Percentiles rank a stretch among this genome's conserved stretches.
phyloP scores from a whole-genome alignment of 225 moss, liverwort and hornwort genomes.

The Polytrichum commune region DNA sequence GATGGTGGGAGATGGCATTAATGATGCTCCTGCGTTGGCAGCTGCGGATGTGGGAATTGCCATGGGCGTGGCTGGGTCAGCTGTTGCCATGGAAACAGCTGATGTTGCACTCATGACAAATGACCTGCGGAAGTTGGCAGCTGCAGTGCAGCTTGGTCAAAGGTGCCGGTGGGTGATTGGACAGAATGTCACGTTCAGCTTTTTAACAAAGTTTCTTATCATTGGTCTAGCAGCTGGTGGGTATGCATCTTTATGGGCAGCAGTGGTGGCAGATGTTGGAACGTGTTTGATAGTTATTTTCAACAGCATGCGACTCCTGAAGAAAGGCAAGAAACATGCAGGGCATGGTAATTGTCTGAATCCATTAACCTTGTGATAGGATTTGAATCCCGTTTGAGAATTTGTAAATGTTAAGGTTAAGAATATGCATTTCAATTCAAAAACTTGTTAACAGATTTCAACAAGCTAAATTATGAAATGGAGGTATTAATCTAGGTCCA shows the following conservation, averaged over 20 bases:
- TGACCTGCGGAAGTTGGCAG: slow-evolving; percentile 76
- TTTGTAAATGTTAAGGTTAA: no score
- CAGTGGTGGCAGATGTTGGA: slow-evolving; percentile 88
- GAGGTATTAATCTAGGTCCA: no score
- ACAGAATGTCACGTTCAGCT: slow-evolving; percentile 71
- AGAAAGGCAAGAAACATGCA: slow-evolving; percentile 45
- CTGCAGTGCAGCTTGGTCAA: slow-evolving; percentile 65
- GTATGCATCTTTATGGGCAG: slow-evolving; percentile 87
- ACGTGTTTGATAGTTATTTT: slow-evolving; percentile 77
- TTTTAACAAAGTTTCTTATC: slow-evolving; percentile 76
- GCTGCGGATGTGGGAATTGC: slow-evolving; percentile 90
- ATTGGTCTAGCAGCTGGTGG: slow-evolving; percentile 80
- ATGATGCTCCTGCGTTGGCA: slow-evolving; percentile 94
- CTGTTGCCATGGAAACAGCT: slow-evolving; percentile 96
- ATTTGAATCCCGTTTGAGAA: no score
- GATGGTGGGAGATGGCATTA: slow-evolving; percentile 98
- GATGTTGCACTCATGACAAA: slow-evolving; percentile 96
- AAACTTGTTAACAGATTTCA: no score
- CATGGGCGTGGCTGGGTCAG: slow-evolving; percentile 98
- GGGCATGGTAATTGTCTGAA: slow-evolving; percentile 22
- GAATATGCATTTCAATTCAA: no score
- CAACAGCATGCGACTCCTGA: slow-evolving; percentile 89
- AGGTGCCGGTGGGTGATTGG: slow-evolving; percentile 72
- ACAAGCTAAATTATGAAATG: no score
- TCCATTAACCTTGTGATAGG: neutral